These are phyloP conservation scores for Acorus gramineus DNA, from an alignment of 106 monocot genomes.

Conservation along the genomic window DNA sequence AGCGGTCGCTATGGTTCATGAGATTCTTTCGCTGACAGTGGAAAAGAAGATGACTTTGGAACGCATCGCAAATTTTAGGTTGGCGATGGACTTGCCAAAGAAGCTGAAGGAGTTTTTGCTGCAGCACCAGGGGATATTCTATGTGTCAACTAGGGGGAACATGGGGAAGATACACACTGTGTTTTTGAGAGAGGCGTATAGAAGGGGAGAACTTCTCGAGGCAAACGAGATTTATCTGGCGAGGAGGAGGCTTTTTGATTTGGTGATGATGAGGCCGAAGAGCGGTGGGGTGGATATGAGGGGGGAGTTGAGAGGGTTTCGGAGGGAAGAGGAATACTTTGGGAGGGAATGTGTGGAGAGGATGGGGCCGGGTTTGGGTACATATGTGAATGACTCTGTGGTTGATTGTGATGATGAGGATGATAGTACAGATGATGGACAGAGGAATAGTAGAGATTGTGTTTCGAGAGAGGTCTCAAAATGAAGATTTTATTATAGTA, in stretches of 20 bases:
- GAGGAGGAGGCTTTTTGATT: constrained; percentile 60
- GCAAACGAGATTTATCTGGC: constrained; percentile 64
- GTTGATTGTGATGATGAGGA: constrained; percentile 35
- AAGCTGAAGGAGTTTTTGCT: constrained; percentile 94
- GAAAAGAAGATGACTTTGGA: constrained; percentile 82
- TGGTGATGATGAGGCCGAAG: constrained; percentile 69
- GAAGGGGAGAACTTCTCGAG: constrained; percentile 71
- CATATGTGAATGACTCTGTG: constrained; percentile 52
- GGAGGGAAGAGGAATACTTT: constrained; percentile 13
- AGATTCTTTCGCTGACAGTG: constrained; percentile 74
- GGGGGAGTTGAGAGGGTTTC: constrained; percentile 33
- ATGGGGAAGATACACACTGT: constrained; percentile 85
- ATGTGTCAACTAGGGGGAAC: constrained; percentile 88
- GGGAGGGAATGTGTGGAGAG: neutral
- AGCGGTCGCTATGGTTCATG: constrained; percentile 71
- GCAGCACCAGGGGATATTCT: constrained; percentile 91
- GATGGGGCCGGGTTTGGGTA: constrained; percentile 1
- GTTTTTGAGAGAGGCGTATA: constrained; percentile 77
- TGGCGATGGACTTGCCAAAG: constrained; percentile 77
- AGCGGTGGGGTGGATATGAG: constrained; percentile 80
- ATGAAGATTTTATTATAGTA: too few species aligned
- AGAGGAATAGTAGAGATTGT: too few species aligned
- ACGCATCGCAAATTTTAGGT: constrained; percentile 76
- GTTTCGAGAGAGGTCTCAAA: too few species aligned
- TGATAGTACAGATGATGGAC: constrained; percentile 6